phyloP scores from a whole-genome alignment of 306 rosid species.

The Rosa rugosa region DNA sequence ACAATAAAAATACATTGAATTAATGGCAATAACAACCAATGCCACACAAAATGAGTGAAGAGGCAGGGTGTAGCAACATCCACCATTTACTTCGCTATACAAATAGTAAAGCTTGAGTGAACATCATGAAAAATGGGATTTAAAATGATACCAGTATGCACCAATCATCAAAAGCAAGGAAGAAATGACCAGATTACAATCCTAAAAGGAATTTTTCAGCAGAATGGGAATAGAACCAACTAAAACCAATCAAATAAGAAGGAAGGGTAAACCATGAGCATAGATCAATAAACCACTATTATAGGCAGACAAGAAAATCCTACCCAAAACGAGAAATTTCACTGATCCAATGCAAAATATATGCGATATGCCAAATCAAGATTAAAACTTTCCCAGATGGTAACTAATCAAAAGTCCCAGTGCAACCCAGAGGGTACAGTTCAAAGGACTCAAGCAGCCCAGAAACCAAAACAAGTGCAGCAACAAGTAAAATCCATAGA shows the following conservation, averaged over 20 bases:
- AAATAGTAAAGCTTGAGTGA: background rate
- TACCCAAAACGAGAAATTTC: background rate
- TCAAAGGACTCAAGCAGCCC: slow-evolving; percentile 11
- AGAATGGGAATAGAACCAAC: background rate
- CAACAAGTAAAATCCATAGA: slow-evolving; percentile 21
- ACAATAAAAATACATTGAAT: background rate
- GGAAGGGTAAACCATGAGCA: slow-evolving; percentile 19
- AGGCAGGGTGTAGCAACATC: background rate
- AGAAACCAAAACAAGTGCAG: slow-evolving; percentile 16
- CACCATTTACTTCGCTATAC: background rate
- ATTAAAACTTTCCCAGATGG: slow-evolving; percentile 11
- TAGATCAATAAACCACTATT: background rate
- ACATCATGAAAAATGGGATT: background rate
- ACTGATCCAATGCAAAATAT: background rate
- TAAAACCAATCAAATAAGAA: slow-evolving; percentile 8
- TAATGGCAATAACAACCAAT: background rate
- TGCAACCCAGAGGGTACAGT: slow-evolving; percentile 7
- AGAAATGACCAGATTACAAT: background rate
- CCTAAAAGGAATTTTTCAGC: no score
- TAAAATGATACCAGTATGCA: background rate
- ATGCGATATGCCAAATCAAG: background rate
- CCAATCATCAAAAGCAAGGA: background rate
- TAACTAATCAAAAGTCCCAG: background rate
- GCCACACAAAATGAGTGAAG: background rate
- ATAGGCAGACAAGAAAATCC: background rate